Percentiles rank a stretch among this genome's conserved stretches.
phyloP scores from a whole-genome alignment of 1,139 yeast genomes.

The Geotrichum reessii region DNA sequence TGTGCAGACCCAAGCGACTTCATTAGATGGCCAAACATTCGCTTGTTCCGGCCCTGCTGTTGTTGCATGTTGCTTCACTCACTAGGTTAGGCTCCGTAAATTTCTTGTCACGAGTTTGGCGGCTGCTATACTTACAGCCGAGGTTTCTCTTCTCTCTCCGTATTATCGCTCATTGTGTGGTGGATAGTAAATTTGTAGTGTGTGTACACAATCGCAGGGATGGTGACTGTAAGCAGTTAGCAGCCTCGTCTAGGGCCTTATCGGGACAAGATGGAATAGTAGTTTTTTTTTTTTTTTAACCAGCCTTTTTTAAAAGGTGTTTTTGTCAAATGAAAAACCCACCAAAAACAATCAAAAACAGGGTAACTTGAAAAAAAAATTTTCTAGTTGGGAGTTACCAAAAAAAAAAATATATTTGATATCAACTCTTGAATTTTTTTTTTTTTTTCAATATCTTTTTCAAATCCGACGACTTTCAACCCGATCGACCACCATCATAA shows the following conservation, averaged over 20 bases:
- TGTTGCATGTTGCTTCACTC: not conserved
- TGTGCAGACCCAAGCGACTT: constrained; percentile 4
- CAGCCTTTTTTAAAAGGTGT: not conserved
- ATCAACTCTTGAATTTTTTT: constrained; percentile 1
- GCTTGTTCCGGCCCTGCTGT: constrained; percentile 9
- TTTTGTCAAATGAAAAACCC: not conserved
- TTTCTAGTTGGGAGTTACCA: constrained; percentile 12
- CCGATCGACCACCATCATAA: not conserved
- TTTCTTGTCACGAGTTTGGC: not conserved
- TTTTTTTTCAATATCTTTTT: not conserved
- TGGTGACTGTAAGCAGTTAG: not conserved
- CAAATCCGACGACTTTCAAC: not conserved
- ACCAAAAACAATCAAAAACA: not conserved
- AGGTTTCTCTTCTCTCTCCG: not conserved
- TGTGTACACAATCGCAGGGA: not conserved
- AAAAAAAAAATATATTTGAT: constrained; percentile 5
- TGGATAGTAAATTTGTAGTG: not conserved
- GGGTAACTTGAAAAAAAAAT: constrained; percentile 13
- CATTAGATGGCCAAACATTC: constrained; percentile 18
- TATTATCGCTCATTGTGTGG: not conserved
- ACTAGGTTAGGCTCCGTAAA: not conserved
- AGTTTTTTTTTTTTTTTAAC: not conserved
- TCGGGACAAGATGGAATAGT: not conserved
- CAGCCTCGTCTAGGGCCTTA: not conserved
- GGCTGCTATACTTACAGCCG: not conserved